A percentile compares a stretch with the other conserved stretches of the same genome.
phyloP scores from a whole-genome alignment of 2,329 filamentous ascomycete genomes.

The Aphanoascus verrucosus region DNA sequence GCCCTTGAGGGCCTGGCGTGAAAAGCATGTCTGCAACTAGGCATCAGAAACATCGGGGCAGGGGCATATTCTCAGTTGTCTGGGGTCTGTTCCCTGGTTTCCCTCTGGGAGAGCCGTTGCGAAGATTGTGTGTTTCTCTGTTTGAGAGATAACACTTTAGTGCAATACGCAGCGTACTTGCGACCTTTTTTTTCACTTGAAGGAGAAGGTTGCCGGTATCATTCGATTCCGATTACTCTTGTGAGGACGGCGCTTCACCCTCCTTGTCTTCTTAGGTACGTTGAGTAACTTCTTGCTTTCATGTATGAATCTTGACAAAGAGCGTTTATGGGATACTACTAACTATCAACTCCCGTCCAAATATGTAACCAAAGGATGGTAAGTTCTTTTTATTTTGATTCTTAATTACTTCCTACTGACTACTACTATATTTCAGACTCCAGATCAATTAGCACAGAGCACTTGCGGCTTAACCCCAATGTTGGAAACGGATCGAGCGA shows the following conservation, averaged over 20 bases:
- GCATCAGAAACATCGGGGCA: slow-evolving; percentile 85
- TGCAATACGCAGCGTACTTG: slow-evolving; percentile 82
- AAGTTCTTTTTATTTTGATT: no score
- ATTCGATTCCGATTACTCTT: slow-evolving; percentile 94
- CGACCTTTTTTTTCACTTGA: slow-evolving; percentile 25
- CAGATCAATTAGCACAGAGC: no score
- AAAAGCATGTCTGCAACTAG: slow-evolving; percentile 64
- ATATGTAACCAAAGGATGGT: no score
- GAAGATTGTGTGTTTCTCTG: slow-evolving; percentile 67
- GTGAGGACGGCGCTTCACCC: slow-evolving; percentile 62
- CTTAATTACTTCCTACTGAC: no score
- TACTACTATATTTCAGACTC: no score
- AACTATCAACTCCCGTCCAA: no score
- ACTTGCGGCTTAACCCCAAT: no score
- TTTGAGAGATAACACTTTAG: slow-evolving; percentile 59
- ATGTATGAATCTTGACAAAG: not conserved
- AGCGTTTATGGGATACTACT: slow-evolving; percentile 26
- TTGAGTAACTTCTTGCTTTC: slow-evolving; percentile 20
- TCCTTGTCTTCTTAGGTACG: slow-evolving; percentile 41
- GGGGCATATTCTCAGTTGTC: slow-evolving; percentile 24
- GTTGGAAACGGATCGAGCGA: no score
- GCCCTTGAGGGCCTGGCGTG: slow-evolving; percentile 82
- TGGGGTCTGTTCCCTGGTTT: slow-evolving; percentile 27
- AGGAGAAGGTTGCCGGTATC: slow-evolving; percentile 42
- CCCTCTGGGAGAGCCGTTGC: slow-evolving; percentile 86